phyloP scores from a whole-genome alignment of 1,284 basidiomycete species.

The Bjerkandera adusta region DNA sequence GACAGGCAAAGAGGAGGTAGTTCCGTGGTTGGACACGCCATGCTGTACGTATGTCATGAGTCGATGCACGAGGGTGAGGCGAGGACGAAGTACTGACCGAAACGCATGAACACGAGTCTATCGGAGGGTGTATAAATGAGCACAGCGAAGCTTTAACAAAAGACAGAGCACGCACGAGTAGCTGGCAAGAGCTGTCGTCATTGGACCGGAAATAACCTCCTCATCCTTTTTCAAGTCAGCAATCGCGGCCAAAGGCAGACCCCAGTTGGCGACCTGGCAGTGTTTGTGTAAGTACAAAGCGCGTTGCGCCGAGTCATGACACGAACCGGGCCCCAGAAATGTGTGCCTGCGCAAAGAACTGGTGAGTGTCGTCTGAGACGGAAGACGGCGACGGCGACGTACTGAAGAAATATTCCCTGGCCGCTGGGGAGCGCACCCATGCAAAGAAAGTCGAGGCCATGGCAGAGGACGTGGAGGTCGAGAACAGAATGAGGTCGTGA shows the following conservation, averaged over 20 bases:
- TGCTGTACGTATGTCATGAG: constrained; percentile 42
- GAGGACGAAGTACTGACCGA: constrained; percentile 58
- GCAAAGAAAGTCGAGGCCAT: constrained; percentile 83
- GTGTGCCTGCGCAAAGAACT: constrained; percentile 64
- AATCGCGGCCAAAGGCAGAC: constrained; percentile 89
- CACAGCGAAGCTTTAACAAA: neutral
- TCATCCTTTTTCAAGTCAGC: constrained; percentile 91
- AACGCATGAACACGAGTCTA: constrained; percentile 95
- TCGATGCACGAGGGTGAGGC: neutral
- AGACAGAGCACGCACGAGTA: constrained; percentile 79
- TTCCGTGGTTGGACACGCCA: constrained; percentile 96
- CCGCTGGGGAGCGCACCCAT: constrained; percentile 88
- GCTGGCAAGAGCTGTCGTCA: constrained; percentile 85
- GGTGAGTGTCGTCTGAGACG: constrained; percentile 13
- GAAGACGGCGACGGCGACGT: constrained; percentile 31
- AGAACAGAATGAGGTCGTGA: constrained; percentile 12
- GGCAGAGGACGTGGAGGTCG: constrained; percentile 19
- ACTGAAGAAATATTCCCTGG: constrained; percentile 94
- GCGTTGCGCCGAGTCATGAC: constrained; percentile 7
- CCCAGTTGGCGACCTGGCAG: constrained; percentile 91
- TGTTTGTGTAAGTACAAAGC: constrained; percentile 8
- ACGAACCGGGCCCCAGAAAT: constrained; percentile 94
- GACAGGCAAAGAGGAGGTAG: constrained; percentile 92
- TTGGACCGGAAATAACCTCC: constrained; percentile 92
- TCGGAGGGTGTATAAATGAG: constrained; percentile 14